Evolutionary conservation across 2,329 filamentous ascomycete species (phyloP), one percentile per base, ranked within the genome.

Genomic region (Grosmannia serpens): DNA sequence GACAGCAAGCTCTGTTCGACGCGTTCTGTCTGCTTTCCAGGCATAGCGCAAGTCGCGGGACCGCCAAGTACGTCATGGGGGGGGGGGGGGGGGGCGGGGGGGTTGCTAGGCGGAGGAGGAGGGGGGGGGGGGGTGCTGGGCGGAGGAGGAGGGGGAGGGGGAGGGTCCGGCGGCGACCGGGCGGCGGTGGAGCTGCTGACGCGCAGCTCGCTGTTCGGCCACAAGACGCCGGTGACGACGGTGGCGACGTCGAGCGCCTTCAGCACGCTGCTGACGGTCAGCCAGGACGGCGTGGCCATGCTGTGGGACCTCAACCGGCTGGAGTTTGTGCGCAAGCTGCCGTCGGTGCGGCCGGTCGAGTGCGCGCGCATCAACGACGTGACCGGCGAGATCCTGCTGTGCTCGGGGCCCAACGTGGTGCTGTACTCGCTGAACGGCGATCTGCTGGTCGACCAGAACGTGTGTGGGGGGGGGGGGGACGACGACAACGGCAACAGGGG

Each of bases 221-320:
- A 99, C 74, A 89, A 90, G 68, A 85, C 84, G 0, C 85, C 91
- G 0, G 88, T 97, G 20, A 89, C 84, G 2, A 83, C 84, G 1
- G 85, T 99, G 53, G 89, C 91, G 0, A 86, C 92, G 2, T 95
- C 89, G 46, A 87, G 91, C 62, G 88, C 90, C 0, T 95, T 96
- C 70, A 91, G 89, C 67, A 88, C 91, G 0, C 83, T 99, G 56
- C 78, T 97, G 3, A 95, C 91, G 1, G 87, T 88, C 1, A 91
- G 88, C 0, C 80, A 80, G 0, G 89, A 95, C 67, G 91, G 91
- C 0, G 85, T 89, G 46, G 85, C 61, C 11, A 85, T 95, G 66
- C 77, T 97, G 4, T 99, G 94, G 94, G 94, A 97, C 69, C 78
- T 99, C 4, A 99, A 97, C 70, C 84, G 89, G 20, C 82, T 91